These are phyloP conservation scores for Pseudogymnoascus sp. DNA, from an alignment of 2,329 filamentous ascomycete genomes.

Conservation along the genomic window DNA sequence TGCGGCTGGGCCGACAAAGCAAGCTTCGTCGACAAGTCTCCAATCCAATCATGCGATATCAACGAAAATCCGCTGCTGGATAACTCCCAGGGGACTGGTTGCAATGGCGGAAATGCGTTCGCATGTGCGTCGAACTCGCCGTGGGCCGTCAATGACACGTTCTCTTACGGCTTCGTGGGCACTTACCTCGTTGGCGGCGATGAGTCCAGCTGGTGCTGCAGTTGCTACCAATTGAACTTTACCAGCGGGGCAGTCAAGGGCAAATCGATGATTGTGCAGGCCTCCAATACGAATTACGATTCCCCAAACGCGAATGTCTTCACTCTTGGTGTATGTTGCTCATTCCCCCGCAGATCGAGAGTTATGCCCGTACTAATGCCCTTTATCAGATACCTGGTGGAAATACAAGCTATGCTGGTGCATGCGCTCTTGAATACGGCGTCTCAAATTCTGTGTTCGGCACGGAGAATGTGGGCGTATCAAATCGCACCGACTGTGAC, in stretches of 20 bases:
- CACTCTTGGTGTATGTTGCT: slow-evolving; percentile 36
- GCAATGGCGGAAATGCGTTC: slow-evolving; percentile 43
- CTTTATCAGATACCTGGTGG: not conserved
- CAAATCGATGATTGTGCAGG: slow-evolving; percentile 53
- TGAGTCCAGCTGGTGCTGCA: slow-evolving; percentile 41
- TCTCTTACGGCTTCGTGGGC: slow-evolving; percentile 48
- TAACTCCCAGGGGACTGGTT: slow-evolving; percentile 43
- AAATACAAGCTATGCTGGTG: not conserved
- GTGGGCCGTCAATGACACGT: slow-evolving; percentile 40
- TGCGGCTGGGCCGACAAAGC: slow-evolving; percentile 54
- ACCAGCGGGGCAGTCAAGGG: slow-evolving; percentile 43
- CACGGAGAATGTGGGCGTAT: not conserved
- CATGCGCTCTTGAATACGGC: not conserved
- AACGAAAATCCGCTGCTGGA: slow-evolving; percentile 46
- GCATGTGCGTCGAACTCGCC: slow-evolving; percentile 45
- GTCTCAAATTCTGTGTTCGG: not conserved
- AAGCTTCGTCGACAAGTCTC: slow-evolving; percentile 33
- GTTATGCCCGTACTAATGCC: not conserved
- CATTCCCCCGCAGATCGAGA: not conserved
- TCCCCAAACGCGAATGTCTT: slow-evolving; percentile 44
- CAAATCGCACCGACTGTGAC: not conserved
- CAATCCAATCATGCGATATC: slow-evolving; percentile 48
- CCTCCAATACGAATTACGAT: slow-evolving; percentile 50
- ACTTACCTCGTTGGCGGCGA: slow-evolving; percentile 37
- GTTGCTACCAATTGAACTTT: slow-evolving; percentile 54